phyloP scores from a whole-genome alignment of 305 asterid genomes.

The Fraxinus sp. region DNA sequence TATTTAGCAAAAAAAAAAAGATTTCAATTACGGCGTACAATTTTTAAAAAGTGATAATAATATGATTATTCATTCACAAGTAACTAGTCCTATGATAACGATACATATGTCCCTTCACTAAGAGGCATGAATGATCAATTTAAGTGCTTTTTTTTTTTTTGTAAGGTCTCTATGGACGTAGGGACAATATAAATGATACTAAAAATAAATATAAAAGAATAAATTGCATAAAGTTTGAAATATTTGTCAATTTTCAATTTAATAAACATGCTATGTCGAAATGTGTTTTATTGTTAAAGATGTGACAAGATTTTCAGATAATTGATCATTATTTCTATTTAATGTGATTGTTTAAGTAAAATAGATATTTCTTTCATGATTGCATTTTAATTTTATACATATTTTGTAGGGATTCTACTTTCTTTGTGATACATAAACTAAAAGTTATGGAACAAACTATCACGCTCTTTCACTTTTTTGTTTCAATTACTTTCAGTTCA shows the following conservation, averaged over 20 bases:
- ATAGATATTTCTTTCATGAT: background rate
- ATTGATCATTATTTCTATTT: background rate
- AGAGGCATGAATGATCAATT: slow-evolving; percentile 20
- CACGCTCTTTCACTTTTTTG: background rate
- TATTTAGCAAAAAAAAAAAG: no score
- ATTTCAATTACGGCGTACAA: no score
- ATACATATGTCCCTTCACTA: slow-evolving; percentile 21
- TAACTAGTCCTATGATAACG: background rate
- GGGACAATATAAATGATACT: slow-evolving; percentile 14
- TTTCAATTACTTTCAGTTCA: background rate
- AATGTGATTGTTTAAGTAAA: background rate
- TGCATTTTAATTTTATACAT: background rate
- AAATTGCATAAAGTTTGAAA: background rate
- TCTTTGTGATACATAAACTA: background rate
- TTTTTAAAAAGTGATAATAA: background rate
- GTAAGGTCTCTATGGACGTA: slow-evolving; percentile 24
- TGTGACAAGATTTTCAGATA: background rate
- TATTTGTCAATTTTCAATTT: background rate
- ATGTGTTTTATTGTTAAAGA: no score
- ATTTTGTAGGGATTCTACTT: background rate
- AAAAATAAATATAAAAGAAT: background rate
- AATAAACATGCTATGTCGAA: no score
- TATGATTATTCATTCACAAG: background rate
- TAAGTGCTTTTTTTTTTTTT: background rate
- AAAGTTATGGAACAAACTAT: background rate